Conservation (phyloP, 768 basidiomycete genomes). For the Rhodotorula diobovata region DNA sequence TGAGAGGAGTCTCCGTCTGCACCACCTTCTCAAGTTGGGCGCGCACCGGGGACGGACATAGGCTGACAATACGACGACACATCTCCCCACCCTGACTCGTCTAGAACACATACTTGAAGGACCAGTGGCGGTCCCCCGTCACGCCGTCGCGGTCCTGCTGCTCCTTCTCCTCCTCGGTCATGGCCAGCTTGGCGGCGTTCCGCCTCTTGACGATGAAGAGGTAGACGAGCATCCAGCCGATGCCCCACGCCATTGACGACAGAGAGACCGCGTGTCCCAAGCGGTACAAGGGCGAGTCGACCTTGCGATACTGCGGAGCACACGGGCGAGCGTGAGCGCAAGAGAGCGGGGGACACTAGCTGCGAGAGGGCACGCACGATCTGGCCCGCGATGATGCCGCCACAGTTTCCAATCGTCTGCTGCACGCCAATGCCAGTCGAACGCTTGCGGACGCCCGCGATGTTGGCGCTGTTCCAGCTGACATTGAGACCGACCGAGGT, state of each 20-base stretch:
- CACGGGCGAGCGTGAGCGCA: background rate
- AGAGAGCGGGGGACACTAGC: no score
- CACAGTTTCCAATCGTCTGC: slow-evolving; percentile 18
- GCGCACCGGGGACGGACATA: no score
- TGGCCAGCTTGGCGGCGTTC: slow-evolving; percentile 24
- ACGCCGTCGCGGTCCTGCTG: slow-evolving; percentile 14
- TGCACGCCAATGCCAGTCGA: slow-evolving; percentile 27
- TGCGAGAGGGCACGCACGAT: background rate
- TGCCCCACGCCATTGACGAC: slow-evolving; percentile 2
- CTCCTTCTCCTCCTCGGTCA: slow-evolving; percentile 30
- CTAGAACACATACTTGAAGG: slow-evolving; percentile 5
- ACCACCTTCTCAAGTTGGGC: no score
- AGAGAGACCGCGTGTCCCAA: slow-evolving; percentile 30
- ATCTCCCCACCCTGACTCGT: background rate
- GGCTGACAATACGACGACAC: background rate
- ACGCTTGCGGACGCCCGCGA: slow-evolving; percentile 15
- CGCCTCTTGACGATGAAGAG: slow-evolving; percentile 1
- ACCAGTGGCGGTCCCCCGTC: slow-evolving; percentile 22
- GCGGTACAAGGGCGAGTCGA: slow-evolving; percentile 16
- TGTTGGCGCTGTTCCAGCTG: background rate
- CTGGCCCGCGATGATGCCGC: slow-evolving; percentile 13
- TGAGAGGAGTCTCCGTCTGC: no score
- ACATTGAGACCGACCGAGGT: slow-evolving; percentile 3
- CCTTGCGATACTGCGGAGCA: slow-evolving; percentile 13
- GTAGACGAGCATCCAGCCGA: slow-evolving; percentile 5